These are phyloP conservation scores for Beauveria sp. DNA, from an alignment of 2,329 filamentous ascomycete species.

Conservation along the genomic window DNA sequence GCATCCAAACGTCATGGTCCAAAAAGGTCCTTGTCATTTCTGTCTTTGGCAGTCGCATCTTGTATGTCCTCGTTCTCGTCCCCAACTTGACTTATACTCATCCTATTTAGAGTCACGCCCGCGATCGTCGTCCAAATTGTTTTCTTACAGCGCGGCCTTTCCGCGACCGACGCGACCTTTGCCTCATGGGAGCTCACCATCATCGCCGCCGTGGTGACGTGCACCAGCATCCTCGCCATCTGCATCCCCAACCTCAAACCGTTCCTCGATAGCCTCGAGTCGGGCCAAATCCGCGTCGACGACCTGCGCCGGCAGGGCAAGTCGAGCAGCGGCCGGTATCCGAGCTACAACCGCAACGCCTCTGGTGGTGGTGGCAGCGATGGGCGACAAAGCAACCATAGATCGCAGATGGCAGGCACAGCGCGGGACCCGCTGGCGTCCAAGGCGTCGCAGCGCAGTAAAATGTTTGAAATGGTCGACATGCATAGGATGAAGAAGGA, in stretches of 20 bases:
- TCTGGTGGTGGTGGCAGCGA: constrained; percentile 14
- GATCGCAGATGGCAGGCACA: background rate
- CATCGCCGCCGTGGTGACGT: constrained; percentile 1
- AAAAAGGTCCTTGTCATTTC: constrained; percentile 22
- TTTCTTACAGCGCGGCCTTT: background rate
- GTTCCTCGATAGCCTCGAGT: constrained; percentile 12
- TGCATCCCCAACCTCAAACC: constrained; percentile 12
- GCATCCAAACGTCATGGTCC: constrained; percentile 20
- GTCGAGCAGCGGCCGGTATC: constrained; percentile 9
- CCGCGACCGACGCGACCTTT: constrained; percentile 3
- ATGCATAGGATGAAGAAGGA: constrained; percentile 2
- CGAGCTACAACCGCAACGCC: constrained; percentile 12
- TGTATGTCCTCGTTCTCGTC: constrained; percentile 16
- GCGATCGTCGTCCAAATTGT: constrained; percentile 14
- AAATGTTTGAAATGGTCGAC: constrained; percentile 10
- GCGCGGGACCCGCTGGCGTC: constrained; percentile 6
- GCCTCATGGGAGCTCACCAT: constrained; percentile 7
- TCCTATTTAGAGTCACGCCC: constrained; percentile 17
- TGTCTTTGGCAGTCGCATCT: constrained; percentile 23
- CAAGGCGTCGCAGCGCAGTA: constrained; percentile 9
- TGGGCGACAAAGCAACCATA: background rate
- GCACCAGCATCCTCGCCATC: constrained; percentile 15
- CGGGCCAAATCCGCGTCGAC: constrained; percentile 10
- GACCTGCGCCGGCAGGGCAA: constrained; percentile 12
- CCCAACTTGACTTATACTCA: background rate